These are phyloP conservation scores for Candida cerambycidarum DNA, from an alignment of 805 yeast species.

Conservation along the genomic window DNA sequence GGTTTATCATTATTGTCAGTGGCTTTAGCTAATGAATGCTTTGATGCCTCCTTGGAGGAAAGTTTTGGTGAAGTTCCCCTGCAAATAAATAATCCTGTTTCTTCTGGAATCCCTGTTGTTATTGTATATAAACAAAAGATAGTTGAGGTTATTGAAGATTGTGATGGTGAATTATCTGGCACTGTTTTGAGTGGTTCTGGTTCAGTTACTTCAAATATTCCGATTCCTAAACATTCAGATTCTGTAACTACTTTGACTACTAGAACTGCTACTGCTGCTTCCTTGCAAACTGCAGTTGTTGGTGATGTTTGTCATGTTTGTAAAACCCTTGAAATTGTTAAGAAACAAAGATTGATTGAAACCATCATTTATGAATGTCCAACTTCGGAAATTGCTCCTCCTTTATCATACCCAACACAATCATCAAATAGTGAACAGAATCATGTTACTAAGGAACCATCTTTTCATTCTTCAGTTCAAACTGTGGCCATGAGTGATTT, in stretches of 20 bases:
- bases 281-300: conserved; percentile 11
- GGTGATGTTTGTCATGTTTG: conserved; percentile 7
- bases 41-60: conserved; percentile 2
- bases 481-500: conserved; percentile 15
- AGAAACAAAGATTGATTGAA: conserved; percentile 20
- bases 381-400: conserved; percentile 17
- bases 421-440: conserved; percentile 17
- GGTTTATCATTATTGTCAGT: neutral
- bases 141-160: conserved; percentile 6
- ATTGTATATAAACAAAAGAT: conserved; percentile 22
- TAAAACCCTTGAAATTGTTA: conserved; percentile 6
- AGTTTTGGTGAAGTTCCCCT: conserved; percentile 1
- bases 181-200: neutral
- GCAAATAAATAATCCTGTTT: neutral
- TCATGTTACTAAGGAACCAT: conserved; percentile 27
- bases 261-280: conserved; percentile 25
- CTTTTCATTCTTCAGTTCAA: conserved; percentile 23
- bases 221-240: neutral
- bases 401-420: conserved; percentile 16
- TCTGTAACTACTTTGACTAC: conserved; percentile 3
- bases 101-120: conserved; percentile 27
- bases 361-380: conserved; percentile 24
- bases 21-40: conserved; percentile 4
- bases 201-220: neutral
- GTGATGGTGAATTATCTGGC: neutral